Evolutionary conservation across 805 yeast genomes (phyloP), one percentile per base, ranked within the genome.

Genomic region (Cyberlindnera veronae): DNA sequence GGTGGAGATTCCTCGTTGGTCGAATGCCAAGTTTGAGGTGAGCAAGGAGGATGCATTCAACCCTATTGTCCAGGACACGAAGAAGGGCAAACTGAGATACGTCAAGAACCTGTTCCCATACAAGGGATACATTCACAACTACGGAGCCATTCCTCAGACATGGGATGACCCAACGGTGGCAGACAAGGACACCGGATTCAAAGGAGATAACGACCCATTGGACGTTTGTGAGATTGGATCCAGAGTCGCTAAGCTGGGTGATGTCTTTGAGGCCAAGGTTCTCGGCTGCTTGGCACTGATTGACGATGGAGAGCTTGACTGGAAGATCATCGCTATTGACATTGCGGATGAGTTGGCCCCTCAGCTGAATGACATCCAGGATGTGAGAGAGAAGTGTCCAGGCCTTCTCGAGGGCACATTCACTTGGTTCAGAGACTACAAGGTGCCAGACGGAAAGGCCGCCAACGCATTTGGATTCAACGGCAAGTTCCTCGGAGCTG

Each of bases 71-170:
- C 99, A 93, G 74, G 99, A 93, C 69, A 86, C 95, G 62, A 93
- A 93, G 76, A 91, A 93, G 76, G 98, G 97, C 54, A 84, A 88
- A 68, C 79, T 89, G 60, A 81, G 98, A 72, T 93, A 83, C 57
- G 98, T 93, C 45, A 83, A 95, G 73, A 93, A 93, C 79, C 81
- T 95, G 67, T 91, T 91, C 87, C 99, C 99, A 39, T 95, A 86
- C 74, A 95, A 93, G 66, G 99, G 99, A 57, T 91, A 93, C 75
- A 91, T 91, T 55, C 96, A 89, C 74, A 93, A 93, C 74, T 91
- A 91, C 66, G 99, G 98, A 66, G 97, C 97, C 36, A 84, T 91
- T 78, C 98, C 98, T 52, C 97, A 91, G 67, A 49, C 58, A 26
- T 55, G 60, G 61, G 61, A 57, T 36, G 62, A 56, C 29, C 86